These are phyloP conservation scores for Trichosporon sp. DNA, from an alignment of 1,284 basidiomycete species.

Conservation along the genomic window DNA sequence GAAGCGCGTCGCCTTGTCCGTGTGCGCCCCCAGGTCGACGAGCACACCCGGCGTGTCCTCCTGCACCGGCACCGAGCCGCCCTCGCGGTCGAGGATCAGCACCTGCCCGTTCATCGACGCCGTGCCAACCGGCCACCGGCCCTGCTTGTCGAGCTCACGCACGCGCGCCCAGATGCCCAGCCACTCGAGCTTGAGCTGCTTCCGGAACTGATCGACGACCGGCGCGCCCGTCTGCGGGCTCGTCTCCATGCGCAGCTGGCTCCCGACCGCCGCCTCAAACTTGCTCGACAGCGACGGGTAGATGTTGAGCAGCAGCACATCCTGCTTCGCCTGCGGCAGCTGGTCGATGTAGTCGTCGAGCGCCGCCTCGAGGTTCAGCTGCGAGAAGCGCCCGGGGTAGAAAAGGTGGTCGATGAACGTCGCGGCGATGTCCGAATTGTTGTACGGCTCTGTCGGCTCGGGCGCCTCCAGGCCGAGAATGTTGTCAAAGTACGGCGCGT, in stretches of 20 bases:
- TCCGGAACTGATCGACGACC: conserved; percentile 73
- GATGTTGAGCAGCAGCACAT: conserved; percentile 20
- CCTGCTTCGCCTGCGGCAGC: conserved; percentile 43
- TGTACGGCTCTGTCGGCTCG: conserved; percentile 47
- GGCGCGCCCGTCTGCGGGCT: conserved; percentile 73
- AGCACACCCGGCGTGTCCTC: conserved; percentile 64
- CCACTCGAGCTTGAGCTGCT: conserved; percentile 81
- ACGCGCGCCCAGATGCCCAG: conserved; percentile 85
- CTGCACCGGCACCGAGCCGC: conserved; percentile 60
- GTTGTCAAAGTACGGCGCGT: conserved; percentile 80
- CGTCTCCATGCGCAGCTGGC: conserved; percentile 66
- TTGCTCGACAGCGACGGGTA: conserved; percentile 69
- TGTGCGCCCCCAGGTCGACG: conserved; percentile 34
- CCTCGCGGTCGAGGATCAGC: conserved; percentile 70
- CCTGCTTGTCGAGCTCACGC: conserved; percentile 76
- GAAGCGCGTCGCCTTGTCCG: conserved; percentile 22
- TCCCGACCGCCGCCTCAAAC: conserved; percentile 79
- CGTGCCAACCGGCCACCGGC: conserved; percentile 66
- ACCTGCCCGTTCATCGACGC: conserved; percentile 40
- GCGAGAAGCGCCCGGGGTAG: conserved; percentile 80
- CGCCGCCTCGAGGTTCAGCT: conserved; percentile 69
- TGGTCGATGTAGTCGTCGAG: conserved; percentile 73
- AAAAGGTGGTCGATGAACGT: conserved; percentile 77
- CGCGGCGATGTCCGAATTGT: conserved; percentile 53
- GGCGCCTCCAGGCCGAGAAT: conserved; percentile 63